Conservation (phyloP, 208 protist genomes). For the Vickermania spadyakhi region DNA sequence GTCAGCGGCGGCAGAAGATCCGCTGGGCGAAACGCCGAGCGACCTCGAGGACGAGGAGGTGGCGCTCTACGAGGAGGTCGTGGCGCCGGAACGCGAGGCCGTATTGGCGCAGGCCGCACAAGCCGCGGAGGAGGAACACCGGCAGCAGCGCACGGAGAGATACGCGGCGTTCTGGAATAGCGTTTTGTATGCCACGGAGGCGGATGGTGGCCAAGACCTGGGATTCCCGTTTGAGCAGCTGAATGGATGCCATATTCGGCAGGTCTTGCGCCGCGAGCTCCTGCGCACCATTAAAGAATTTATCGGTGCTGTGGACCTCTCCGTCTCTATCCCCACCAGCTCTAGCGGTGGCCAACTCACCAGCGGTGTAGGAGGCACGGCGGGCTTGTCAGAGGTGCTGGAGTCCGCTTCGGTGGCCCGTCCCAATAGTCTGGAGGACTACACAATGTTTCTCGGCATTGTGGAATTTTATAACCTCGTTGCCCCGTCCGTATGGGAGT, state of each 20-base stretch:
- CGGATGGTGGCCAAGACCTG: slow-evolving; percentile 3
- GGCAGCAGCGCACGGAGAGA: background rate
- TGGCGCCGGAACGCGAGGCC: background rate
- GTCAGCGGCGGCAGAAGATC: background rate
- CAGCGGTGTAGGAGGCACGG: no score
- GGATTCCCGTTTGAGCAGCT: slow-evolving; percentile 1
- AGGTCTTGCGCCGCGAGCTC: background rate
- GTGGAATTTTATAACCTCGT: background rate
- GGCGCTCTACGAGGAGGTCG: background rate
- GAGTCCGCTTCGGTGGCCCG: background rate
- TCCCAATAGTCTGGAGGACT: no score
- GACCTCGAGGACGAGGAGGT: background rate
- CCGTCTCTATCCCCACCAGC: no score
- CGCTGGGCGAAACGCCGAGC: background rate
- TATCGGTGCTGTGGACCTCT: background rate
- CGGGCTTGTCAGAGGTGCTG: no score
- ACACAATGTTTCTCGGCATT: no score
- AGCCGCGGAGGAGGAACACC: background rate
- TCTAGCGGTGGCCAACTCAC: no score
- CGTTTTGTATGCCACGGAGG: background rate
- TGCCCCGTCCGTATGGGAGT: background rate
- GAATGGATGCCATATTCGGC: background rate
- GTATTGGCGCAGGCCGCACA: no score
- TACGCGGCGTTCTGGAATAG: background rate
- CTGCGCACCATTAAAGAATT: background rate